Conservation (phyloP, 306 rosid genomes). For the Vicia villosa region DNA sequence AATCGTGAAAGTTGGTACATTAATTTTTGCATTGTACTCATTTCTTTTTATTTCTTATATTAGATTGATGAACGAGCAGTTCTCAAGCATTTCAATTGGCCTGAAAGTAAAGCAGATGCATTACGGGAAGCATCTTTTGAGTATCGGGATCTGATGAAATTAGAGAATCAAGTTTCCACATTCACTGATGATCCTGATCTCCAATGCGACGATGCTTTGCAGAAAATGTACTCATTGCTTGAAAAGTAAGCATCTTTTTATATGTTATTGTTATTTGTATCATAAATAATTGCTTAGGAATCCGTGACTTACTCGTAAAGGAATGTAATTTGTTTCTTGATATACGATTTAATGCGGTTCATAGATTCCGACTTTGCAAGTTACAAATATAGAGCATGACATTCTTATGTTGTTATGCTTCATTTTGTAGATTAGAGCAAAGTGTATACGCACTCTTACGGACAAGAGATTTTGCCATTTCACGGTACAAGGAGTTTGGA, state of each 20-base stretch:
- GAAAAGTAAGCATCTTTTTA: constrained; percentile 66
- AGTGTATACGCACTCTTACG: constrained; percentile 83
- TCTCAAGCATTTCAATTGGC: constrained; percentile 99
- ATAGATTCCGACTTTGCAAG: constrained; percentile 9
- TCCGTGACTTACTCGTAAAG: background rate
- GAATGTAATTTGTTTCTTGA: background rate
- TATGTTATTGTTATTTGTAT: constrained; percentile 12
- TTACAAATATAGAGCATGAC: background rate
- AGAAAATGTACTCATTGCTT: constrained; percentile 95
- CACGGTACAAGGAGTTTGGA: constrained; percentile 92
- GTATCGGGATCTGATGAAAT: constrained; percentile 80
- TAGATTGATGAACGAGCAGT: constrained; percentile 98
- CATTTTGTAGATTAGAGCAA: constrained; percentile 77
- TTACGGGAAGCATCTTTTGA: constrained; percentile 97
- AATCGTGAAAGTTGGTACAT: background rate
- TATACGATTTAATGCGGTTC: constrained; percentile 11
- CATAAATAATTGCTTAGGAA: constrained; percentile 23
- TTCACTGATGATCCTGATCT: constrained; percentile 83
- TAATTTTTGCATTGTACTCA: constrained; percentile 11
- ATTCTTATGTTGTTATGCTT: too few species aligned
- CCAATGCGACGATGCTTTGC: constrained; percentile 74
- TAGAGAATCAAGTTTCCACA: constrained; percentile 80
- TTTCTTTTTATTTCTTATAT: constrained; percentile 30
- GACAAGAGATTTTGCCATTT: constrained; percentile 93
- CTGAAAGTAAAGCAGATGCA: constrained; percentile 98